These are phyloP conservation scores for Crucibulum laeve DNA, from an alignment of 768 basidiomycete genomes.

Conservation along the genomic window DNA sequence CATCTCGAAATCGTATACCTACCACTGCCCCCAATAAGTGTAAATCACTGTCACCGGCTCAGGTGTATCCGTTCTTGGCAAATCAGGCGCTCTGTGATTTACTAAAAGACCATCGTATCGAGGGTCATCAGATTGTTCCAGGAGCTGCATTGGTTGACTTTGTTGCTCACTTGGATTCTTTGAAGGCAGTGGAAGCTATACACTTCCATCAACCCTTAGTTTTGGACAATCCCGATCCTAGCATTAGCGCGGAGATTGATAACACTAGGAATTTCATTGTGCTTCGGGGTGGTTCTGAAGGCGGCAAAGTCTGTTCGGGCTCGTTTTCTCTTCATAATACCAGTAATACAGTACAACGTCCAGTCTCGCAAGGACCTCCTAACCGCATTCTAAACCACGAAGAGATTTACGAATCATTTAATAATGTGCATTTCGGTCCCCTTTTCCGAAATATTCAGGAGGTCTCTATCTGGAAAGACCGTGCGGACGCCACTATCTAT, in stretches of 20 bases:
- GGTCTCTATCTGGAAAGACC: slow-evolving; percentile 23
- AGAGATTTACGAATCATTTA: slow-evolving; percentile 22
- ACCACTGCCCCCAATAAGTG: not conserved
- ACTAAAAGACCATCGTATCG: slow-evolving; percentile 27
- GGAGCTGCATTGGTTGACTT: slow-evolving; percentile 28
- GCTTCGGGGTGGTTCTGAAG: slow-evolving; percentile 12
- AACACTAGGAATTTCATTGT: slow-evolving; percentile 17
- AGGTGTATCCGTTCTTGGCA: slow-evolving; percentile 13
- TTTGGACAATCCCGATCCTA: slow-evolving; percentile 17
- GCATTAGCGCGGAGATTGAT: slow-evolving; percentile 17
- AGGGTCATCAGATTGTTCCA: slow-evolving; percentile 28
- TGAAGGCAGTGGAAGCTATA: slow-evolving; percentile 18
- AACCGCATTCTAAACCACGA: not conserved
- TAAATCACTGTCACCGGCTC: slow-evolving; percentile 2
- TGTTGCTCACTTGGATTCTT: slow-evolving; percentile 15
- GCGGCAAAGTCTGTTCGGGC: slow-evolving; percentile 24
- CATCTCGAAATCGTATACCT: slow-evolving; percentile 15
- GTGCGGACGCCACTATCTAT: slow-evolving; percentile 22
- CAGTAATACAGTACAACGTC: not conserved
- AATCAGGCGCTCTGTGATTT: slow-evolving; percentile 21
- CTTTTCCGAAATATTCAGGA: slow-evolving; percentile 24
- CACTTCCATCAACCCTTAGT: slow-evolving; percentile 27
- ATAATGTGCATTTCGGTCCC: slow-evolving; percentile 28
- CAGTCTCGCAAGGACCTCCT: not conserved
- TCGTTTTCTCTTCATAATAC: slow-evolving; percentile 8